Conservation (phyloP, 179 eudicot genomes). For the Gypsophila paniculata region DNA sequence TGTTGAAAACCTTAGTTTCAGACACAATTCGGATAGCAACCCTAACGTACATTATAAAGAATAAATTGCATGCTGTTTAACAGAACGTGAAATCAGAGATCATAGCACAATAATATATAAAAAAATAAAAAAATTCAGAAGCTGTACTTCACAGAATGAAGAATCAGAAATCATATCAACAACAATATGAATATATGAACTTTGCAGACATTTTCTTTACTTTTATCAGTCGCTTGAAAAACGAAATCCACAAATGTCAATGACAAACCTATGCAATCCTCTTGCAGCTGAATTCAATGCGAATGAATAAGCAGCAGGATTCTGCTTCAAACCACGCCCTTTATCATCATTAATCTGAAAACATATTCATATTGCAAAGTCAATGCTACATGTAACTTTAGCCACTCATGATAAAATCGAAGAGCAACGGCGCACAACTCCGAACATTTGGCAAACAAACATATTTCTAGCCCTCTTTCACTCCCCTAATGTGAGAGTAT, state of each 20-base stretch:
- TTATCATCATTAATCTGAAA: conserved; percentile 62
- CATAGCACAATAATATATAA: not conserved
- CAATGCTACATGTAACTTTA: conserved; percentile 1
- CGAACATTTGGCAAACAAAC: not conserved
- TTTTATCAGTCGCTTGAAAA: conserved; percentile 3
- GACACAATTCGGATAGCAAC: conserved; percentile 5
- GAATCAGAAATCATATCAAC: not conserved
- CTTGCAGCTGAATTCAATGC: conserved; percentile 57
- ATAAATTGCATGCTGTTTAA: not conserved
- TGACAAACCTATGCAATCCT: conserved; percentile 75
- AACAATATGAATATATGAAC: not conserved
- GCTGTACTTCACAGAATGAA: not conserved
- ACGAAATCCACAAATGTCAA: conserved; percentile 10
- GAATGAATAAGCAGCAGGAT: conserved; percentile 58
- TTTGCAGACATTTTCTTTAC: not conserved
- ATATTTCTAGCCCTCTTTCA: not conserved
- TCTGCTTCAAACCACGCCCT: conserved; percentile 52
- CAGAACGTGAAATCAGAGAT: not conserved
- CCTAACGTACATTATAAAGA: not conserved
- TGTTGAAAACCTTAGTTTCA: conserved; percentile 28
- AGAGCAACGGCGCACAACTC: not conserved
- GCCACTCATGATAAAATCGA: not conserved
- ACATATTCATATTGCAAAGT: conserved; percentile 3
- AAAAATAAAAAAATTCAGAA: not conserved
- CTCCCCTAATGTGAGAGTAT: not conserved